Evolutionary conservation across 352 stramenopile species (phyloP).

Genomic region (Phytophthora kernoviae): DNA sequence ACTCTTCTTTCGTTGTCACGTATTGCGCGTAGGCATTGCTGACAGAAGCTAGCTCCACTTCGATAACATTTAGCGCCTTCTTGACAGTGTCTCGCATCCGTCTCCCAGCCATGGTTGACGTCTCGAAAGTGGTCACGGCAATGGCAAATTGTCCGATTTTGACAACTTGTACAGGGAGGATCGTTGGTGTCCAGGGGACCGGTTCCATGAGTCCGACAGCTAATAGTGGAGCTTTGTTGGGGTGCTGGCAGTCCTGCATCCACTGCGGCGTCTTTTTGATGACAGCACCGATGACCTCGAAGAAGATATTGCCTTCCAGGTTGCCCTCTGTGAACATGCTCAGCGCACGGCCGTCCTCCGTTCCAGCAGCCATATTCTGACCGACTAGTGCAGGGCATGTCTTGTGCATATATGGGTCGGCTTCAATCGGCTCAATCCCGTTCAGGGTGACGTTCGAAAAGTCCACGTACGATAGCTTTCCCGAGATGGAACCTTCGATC

Average conservation of each 20-base stretch:
- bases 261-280: constrained; percentile 41
- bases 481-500: constrained; percentile 21
- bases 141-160: constrained; percentile 60
- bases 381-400: constrained; percentile 47
- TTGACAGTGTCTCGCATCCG: constrained; percentile 45
- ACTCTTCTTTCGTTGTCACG: constrained; percentile 68
- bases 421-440: constrained; percentile 9
- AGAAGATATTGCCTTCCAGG: constrained; percentile 35
- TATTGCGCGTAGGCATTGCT: constrained; percentile 74
- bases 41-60: constrained; percentile 58
- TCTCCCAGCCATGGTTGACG: constrained; percentile 62
- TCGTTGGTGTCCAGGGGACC: constrained; percentile 42
- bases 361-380: constrained; percentile 49
- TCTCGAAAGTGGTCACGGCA: constrained; percentile 61
- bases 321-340: constrained; percentile 30
- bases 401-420: constrained; percentile 29
- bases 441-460: constrained; percentile 42
- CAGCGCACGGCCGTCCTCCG: constrained; percentile 44
- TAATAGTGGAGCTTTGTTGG: constrained; percentile 47
- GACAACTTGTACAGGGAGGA: constrained; percentile 63
- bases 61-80: constrained; percentile 20
- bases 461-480: constrained; percentile 5
- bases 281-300: constrained; percentile 12
- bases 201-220: constrained; percentile 49
- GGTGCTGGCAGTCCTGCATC: constrained; percentile 47